A percentile compares a stretch with the other conserved stretches of the same genome.
phyloP scores from a whole-genome alignment of 345 rosid genomes.

The Litchi chinensis region DNA sequence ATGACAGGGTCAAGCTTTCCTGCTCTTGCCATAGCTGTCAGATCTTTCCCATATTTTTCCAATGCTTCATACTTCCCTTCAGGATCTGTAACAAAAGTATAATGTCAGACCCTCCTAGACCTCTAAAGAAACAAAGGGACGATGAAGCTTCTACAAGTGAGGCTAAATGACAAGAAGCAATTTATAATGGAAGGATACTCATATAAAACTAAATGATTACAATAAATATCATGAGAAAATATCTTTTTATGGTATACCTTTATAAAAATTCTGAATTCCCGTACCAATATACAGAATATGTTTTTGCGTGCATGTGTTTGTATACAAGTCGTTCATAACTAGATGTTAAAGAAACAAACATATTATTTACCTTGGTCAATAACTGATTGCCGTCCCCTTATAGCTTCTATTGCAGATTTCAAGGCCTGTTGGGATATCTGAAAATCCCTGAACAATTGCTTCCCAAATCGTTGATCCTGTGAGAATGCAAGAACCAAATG shows the following conservation, averaged over 20 bases:
- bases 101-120: conserved; percentile 20
- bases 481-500: conserved; percentile 89
- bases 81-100: conserved; percentile 59
- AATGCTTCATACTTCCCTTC: conserved; percentile 98
- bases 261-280: background rate
- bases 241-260: background rate
- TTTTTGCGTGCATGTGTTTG: background rate
- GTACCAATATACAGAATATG: background rate
- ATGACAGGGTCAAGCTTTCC: conserved; percentile 99
- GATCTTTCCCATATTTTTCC: conserved; percentile 94
- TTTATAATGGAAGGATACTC: background rate
- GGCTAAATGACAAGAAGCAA: background rate
- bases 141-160: background rate
- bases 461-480: conserved; percentile 88
- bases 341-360: background rate
- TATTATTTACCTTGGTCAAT: conserved; percentile 78
- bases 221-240: background rate
- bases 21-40: conserved; percentile 94
- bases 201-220: background rate
- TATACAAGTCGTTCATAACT: background rate
- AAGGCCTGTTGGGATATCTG: conserved; percentile 61
- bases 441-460: conserved; percentile 83
- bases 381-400: conserved; percentile 96
- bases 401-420: conserved; percentile 83
- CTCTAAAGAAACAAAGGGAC: background rate